A percentile compares a stretch with the other conserved stretches of the same genome.
These are phyloP conservation scores for Yarrowia deformans DNA, from an alignment of 805 yeast species.

Conservation along the genomic window DNA sequence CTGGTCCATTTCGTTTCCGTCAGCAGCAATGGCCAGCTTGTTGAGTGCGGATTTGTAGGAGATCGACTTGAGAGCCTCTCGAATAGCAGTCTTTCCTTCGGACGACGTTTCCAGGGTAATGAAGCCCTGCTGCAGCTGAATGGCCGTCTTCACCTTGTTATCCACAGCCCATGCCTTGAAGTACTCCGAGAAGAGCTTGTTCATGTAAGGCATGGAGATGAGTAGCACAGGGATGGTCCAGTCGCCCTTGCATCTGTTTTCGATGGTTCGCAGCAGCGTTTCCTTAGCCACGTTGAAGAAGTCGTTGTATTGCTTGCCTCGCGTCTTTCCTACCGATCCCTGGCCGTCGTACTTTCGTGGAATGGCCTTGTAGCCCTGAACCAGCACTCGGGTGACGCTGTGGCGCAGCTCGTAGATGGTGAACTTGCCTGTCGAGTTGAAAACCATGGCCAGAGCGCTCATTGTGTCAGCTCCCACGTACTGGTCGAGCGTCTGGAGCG, in stretches of 20 bases:
- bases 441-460: slow-evolving; percentile 36
- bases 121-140: slow-evolving; percentile 25
- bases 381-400: slow-evolving; percentile 34
- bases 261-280: slow-evolving; percentile 29
- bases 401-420: slow-evolving; percentile 35
- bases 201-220: slow-evolving; percentile 38
- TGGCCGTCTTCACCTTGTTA: slow-evolving; percentile 24
- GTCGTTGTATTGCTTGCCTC: slow-evolving; percentile 38
- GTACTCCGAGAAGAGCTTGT: slow-evolving; percentile 39
- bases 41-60: slow-evolving; percentile 33
- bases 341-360: slow-evolving; percentile 38
- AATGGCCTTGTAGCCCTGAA: slow-evolving; percentile 37
- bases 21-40: slow-evolving; percentile 34
- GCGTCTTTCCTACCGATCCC: slow-evolving; percentile 34
- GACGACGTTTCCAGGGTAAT: slow-evolving; percentile 30
- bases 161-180: slow-evolving; percentile 38
- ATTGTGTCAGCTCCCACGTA: slow-evolving; percentile 25
- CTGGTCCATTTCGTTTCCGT: slow-evolving; percentile 35
- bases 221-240: slow-evolving; percentile 33
- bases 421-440: slow-evolving; percentile 32
- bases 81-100: slow-evolving; percentile 35
- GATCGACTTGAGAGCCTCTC: slow-evolving; percentile 39
- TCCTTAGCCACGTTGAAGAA: slow-evolving; percentile 34
- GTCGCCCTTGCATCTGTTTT: slow-evolving; percentile 33
- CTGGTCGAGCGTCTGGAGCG: slow-evolving; percentile 33